These are phyloP conservation scores for Lactarius indigo DNA, from an alignment of 768 basidiomycete genomes.

Conservation along the genomic window DNA sequence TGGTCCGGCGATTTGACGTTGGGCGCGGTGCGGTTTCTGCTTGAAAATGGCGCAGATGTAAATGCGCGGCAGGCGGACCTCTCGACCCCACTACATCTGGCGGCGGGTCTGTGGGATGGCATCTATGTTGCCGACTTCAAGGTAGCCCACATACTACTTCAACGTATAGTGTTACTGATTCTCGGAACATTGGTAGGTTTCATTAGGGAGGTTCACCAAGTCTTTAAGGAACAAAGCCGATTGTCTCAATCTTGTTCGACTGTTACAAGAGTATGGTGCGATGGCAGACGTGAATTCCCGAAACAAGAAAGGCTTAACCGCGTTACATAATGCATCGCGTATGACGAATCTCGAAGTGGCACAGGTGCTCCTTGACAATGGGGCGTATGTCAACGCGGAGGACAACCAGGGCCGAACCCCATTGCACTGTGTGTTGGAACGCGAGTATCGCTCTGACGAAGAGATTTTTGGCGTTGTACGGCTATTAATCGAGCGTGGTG, in stretches of 20 bases:
- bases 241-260: not conserved
- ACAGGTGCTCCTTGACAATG: not conserved
- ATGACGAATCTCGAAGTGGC: not conserved
- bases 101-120: not conserved
- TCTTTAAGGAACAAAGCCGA: too few species aligned
- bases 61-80: not conserved
- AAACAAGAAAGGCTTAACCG: not conserved
- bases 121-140: accelerated
- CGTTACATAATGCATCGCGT: not conserved
- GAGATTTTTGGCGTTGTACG: not conserved
- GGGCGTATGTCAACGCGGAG: not conserved
- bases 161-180: not conserved
- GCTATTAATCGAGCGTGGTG: not conserved
- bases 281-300: not conserved
- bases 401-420: not conserved
- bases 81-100: not conserved
- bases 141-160: not conserved
- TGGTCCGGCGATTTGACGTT: not conserved
- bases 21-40: not conserved
- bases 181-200: not conserved
- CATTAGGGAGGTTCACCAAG: too few species aligned
- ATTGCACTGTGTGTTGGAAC: not conserved
- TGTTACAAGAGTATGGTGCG: not conserved
- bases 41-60: not conserved
- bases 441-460: not conserved